These are phyloP conservation scores for Avena sativa DNA, from an alignment of 176 grass and related monocot species.

Conservation along the genomic window DNA sequence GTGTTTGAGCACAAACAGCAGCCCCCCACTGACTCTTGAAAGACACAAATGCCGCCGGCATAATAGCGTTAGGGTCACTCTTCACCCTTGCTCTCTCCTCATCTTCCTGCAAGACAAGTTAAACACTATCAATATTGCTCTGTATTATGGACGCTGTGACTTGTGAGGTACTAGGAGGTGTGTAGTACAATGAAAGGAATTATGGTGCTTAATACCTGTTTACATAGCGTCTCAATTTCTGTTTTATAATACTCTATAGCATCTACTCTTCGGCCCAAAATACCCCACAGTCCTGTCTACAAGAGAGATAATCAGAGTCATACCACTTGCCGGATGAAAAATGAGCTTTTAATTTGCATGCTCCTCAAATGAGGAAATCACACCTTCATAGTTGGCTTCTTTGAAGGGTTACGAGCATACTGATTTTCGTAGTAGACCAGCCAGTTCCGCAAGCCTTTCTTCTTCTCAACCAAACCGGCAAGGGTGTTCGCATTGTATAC, in stretches of 20 bases:
- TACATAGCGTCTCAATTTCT: constrained; percentile 68
- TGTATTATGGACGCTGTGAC: not conserved
- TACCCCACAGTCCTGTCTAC: constrained; percentile 93
- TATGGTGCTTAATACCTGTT: constrained; percentile 57
- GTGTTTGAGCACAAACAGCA: constrained; percentile 97
- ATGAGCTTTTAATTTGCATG: constrained; percentile 10
- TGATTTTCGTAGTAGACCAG: constrained; percentile 95
- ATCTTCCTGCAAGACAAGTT: constrained; percentile 62
- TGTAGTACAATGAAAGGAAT: constrained; percentile 40
- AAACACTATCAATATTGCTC: constrained; percentile 21
- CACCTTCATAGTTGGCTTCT: constrained; percentile 84
- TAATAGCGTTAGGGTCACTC: constrained; percentile 66
- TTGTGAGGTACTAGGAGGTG: not conserved
- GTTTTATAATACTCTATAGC: constrained; percentile 77
- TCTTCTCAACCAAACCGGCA: constrained; percentile 69
- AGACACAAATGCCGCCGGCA: constrained; percentile 95
- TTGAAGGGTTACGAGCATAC: constrained; percentile 52
- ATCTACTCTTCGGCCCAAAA: constrained; percentile 81
- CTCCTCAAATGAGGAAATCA: not conserved
- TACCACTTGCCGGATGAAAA: constrained; percentile 31
- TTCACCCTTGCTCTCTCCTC: constrained; percentile 81
- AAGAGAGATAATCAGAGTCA: constrained; percentile 52
- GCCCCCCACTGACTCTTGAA: constrained; percentile 92
- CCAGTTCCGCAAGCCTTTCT: constrained; percentile 85
- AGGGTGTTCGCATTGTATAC: constrained; percentile 95